phyloP scores from a whole-genome alignment of 805 yeast genomes.

The Saccharomyces paradoxus region DNA sequence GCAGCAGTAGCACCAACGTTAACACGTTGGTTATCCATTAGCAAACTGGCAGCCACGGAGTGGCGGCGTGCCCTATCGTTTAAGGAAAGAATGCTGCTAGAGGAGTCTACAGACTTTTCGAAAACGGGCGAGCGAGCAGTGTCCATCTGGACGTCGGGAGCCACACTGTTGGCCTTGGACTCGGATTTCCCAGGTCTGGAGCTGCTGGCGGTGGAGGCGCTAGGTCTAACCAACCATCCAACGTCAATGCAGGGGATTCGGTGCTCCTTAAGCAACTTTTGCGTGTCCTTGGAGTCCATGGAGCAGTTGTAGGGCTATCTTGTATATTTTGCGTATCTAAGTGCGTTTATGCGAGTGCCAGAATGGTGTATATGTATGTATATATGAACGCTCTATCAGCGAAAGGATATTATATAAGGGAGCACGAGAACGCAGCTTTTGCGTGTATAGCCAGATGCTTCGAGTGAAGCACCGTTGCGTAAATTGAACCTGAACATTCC shows the following conservation, averaged over 20 bases:
- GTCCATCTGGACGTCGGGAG: background rate
- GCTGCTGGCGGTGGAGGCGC: background rate
- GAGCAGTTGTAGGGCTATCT: background rate
- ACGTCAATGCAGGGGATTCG: constrained; percentile 21
- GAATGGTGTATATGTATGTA: background rate
- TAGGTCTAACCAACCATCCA: constrained; percentile 25
- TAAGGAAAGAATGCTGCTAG: background rate
- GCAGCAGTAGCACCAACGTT: background rate
- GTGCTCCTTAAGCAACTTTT: constrained; percentile 16
- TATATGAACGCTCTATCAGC: background rate
- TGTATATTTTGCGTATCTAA: background rate
- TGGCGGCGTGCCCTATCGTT: background rate
- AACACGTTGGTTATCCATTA: background rate
- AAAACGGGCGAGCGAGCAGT: background rate
- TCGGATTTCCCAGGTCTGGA: constrained; percentile 1
- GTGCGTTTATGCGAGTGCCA: background rate
- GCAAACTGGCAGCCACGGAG: background rate
- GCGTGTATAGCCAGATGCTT: background rate
- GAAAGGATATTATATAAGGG: background rate
- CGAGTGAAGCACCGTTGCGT: background rate
- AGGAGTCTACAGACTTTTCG: background rate
- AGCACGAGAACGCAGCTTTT: background rate
- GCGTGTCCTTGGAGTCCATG: constrained; percentile 13
- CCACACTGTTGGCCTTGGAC: constrained; percentile 1
- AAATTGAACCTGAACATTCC: background rate